Evolutionary conservation across 768 basidiomycete genomes (phyloP).

Genomic region (Pleurotus sapidus): DNA sequence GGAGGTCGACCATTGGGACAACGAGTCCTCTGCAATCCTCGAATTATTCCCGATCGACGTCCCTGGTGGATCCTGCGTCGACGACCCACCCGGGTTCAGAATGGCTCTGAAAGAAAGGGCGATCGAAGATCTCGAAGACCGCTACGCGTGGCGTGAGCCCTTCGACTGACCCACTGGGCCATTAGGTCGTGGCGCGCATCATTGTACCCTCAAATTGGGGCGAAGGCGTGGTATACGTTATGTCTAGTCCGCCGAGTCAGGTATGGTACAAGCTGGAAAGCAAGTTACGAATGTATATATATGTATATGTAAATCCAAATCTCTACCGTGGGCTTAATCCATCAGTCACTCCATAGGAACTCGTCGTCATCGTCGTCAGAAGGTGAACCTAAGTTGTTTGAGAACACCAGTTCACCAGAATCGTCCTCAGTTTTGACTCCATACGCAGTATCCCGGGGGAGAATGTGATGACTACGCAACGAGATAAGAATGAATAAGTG

Average conservation of each 20-base stretch:
- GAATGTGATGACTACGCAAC: slow-evolving; percentile 21
- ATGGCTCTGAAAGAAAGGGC: neutral
- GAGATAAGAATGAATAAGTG: slow-evolving; percentile 1
- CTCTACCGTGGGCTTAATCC: neutral
- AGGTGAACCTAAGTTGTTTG: slow-evolving; percentile 42
- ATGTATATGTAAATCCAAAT: too few relatives aligned
- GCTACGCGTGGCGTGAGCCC: slow-evolving; percentile 1
- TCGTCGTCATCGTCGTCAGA: slow-evolving; percentile 54
- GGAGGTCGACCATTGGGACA: slow-evolving; percentile 5
- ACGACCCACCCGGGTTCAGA: neutral
- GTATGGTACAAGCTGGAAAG: too few relatives aligned
- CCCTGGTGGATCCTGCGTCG: neutral
- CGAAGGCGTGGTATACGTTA: too few relatives aligned
- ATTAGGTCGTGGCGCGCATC: too few relatives aligned
- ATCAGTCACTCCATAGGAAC: slow-evolving; percentile 44
- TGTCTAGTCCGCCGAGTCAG: too few relatives aligned
- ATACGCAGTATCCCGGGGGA: slow-evolving; percentile 25
- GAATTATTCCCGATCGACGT: neutral
- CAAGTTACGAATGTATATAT: too few relatives aligned
- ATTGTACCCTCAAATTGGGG: too few relatives aligned
- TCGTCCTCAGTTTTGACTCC: slow-evolving; percentile 14
- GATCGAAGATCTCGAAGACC: neutral
- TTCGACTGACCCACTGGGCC: neutral
- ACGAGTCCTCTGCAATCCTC: neutral
- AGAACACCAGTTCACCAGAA: slow-evolving; percentile 3